A percentile compares a stretch with the other conserved stretches of the same genome.
phyloP scores from a whole-genome alignment of 257 asterid species.

The Leptodermis oblonga region DNA sequence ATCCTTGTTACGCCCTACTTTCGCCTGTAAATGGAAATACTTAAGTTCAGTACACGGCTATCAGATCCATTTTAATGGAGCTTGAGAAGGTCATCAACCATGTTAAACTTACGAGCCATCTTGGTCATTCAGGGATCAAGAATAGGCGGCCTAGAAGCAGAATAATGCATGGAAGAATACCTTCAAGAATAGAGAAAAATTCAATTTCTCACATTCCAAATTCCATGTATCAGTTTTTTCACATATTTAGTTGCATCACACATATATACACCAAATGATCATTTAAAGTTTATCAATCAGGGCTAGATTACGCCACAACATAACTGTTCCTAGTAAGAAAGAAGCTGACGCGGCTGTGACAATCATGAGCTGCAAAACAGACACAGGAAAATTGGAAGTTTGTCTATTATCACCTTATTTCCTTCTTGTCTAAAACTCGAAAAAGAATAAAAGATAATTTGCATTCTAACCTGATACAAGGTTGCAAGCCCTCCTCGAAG shows the following conservation, averaged over 20 bases:
- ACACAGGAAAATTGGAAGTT: neutral
- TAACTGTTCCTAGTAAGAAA: conserved; percentile 49
- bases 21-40: no score
- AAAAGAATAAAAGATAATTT: no score
- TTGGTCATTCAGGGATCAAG: conserved; percentile 86
- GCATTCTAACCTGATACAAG: conserved; percentile 53
- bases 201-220: neutral
- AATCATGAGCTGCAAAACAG: conserved; percentile 60
- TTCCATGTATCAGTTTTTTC: neutral
- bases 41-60: neutral
- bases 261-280: no score
- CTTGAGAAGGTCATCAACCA: neutral
- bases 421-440: no score
- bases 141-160: no score
- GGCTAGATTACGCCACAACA: conserved; percentile 78
- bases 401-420: no score
- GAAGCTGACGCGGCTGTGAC: conserved; percentile 73
- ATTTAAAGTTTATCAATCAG: conserved; percentile 43
- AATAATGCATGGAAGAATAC: no score
- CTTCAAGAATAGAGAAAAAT: conserved; percentile 14
- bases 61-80: neutral
- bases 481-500: conserved; percentile 81
- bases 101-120: conserved; percentile 77
- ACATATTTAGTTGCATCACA: neutral
- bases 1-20: no score